phyloP scores from a whole-genome alignment of 352 stramenopile genomes.

The Phytophthora syringae region DNA sequence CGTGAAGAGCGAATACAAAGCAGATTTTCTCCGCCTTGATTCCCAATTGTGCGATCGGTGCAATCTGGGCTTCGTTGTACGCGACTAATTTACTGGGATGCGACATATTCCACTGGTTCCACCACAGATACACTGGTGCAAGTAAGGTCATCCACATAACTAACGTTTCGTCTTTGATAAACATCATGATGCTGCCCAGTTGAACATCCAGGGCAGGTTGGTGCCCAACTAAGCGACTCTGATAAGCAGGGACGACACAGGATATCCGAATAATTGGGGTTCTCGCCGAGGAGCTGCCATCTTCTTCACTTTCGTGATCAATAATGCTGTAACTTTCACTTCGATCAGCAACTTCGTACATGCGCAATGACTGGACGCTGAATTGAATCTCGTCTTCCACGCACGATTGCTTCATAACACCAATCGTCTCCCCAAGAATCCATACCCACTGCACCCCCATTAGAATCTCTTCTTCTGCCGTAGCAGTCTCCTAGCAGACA shows the following conservation, averaged over 20 bases:
- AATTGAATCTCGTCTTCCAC: slow-evolving; percentile 86
- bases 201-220: slow-evolving; percentile 63
- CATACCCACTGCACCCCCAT: slow-evolving; percentile 57
- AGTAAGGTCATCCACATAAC: slow-evolving; percentile 83
- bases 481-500: slow-evolving; percentile 49
- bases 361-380: slow-evolving; percentile 55
- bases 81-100: slow-evolving; percentile 68
- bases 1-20: slow-evolving; percentile 63
- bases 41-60: slow-evolving; percentile 68
- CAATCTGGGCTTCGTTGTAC: slow-evolving; percentile 58
- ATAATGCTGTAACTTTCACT: slow-evolving; percentile 52
- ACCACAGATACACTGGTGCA: slow-evolving; percentile 84
- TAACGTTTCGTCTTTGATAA: slow-evolving; percentile 79
- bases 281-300: slow-evolving; percentile 15
- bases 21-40: slow-evolving; percentile 55
- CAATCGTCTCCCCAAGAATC: slow-evolving; percentile 55
- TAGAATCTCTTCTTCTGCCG: slow-evolving; percentile 12
- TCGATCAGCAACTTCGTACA: slow-evolving; percentile 55
- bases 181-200: slow-evolving; percentile 60
- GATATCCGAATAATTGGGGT: slow-evolving; percentile 57
- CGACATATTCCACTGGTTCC: slow-evolving; percentile 79
- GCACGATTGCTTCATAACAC: slow-evolving; percentile 80
- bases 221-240: slow-evolving; percentile 81
- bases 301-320: slow-evolving; percentile 25
- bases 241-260: slow-evolving; percentile 77